phyloP scores from a whole-genome alignment of 495 filamentous ascomycete species.

The Copromyces sp. region DNA sequence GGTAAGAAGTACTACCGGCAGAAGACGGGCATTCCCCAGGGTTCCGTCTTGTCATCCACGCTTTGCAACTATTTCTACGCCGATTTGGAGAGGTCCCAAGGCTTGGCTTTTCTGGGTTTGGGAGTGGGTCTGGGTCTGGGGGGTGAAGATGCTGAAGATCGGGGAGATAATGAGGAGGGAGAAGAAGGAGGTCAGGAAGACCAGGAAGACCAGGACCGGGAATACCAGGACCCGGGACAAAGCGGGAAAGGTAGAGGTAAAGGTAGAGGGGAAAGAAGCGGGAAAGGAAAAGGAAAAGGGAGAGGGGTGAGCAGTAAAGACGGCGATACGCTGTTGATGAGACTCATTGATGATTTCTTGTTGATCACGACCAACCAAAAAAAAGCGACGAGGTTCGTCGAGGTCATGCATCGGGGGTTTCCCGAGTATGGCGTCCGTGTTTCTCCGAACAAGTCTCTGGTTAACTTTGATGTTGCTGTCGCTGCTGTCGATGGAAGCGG shows the following conservation, averaged over 20 bases:
- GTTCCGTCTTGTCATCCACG: constrained; percentile 72
- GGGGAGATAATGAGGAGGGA: too few relatives aligned
- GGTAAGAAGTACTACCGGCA: constrained; percentile 87
- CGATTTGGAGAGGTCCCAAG: constrained; percentile 54
- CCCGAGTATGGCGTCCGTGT: constrained; percentile 72
- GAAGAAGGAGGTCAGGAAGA: too few relatives aligned
- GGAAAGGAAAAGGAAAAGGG: neutral
- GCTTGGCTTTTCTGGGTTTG: constrained; percentile 45
- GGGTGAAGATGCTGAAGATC: too few relatives aligned
- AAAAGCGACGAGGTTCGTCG: constrained; percentile 60
- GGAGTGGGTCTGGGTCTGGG: too few relatives aligned
- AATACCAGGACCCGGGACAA: too few relatives aligned
- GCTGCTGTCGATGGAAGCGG: constrained; percentile 41
- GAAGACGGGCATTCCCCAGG: constrained; percentile 83
- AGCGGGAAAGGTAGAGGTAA: too few relatives aligned
- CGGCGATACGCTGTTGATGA: constrained; percentile 55
- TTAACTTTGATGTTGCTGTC: constrained; percentile 66
- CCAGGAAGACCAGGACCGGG: too few relatives aligned
- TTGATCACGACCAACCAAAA: constrained; percentile 61
- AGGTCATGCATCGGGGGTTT: constrained; percentile 68
- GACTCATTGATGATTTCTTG: constrained; percentile 87
- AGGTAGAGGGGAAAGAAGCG: too few relatives aligned
- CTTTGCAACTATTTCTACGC: constrained; percentile 95
- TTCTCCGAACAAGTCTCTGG: constrained; percentile 68
- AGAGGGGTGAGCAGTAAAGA: neutral